Base-by-base conservation (phyloP, 805 yeast genomes). In the Candida odintsovae region DNA sequence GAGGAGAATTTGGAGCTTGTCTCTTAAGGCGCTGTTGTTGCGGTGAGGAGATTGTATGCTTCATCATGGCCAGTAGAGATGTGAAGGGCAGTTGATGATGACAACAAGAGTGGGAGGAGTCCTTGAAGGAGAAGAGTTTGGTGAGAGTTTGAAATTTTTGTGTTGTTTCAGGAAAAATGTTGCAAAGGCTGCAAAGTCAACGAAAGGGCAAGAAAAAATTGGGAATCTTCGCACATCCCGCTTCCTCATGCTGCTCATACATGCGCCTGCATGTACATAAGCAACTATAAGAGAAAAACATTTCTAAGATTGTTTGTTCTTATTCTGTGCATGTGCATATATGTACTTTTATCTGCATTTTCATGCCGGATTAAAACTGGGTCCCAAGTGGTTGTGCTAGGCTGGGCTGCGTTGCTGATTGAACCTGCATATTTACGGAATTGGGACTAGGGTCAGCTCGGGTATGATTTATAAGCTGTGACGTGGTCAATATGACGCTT, bases 21-120 rank as follows among this genome's bases (percentile, higher is more conserved):
- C 60, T 56, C 42, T 56, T 56, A 2, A 50, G 16, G 9, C 52
- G 38, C 4, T 55, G 53, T 46, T 49, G 50, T 18, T 42, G 40
- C 4, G 51, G 46, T 2, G 55, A 52, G 4, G 51, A 29, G 1
- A 52, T 47, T 2, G 52, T 42, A 38, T 49, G 60, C 36, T 56
- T 55, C n/a, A 49, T 50, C 60, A 53, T 56, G 21, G 21, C 6
- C 21, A 2, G 21, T 28, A 11, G 31, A 13, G 4, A 5, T 3
- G 4, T 4, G n/a, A 13, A 13, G 31, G 31, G 31, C n/a, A 28
- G 28, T 12, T 25, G 13, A 25, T 25, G 10, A 11, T 25, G 28
- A 10, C 28, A 9, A 25, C 28, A 25, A 25, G 10, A 25, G 28
- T n/a, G n/a, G n/a, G n/a, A n/a, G n/a, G n/a, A n/a, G 28, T 25